Percentiles rank a stretch among this genome's conserved stretches.
phyloP scores from a whole-genome alignment of 305 asterid genomes.

The Fraxinus albicans region DNA sequence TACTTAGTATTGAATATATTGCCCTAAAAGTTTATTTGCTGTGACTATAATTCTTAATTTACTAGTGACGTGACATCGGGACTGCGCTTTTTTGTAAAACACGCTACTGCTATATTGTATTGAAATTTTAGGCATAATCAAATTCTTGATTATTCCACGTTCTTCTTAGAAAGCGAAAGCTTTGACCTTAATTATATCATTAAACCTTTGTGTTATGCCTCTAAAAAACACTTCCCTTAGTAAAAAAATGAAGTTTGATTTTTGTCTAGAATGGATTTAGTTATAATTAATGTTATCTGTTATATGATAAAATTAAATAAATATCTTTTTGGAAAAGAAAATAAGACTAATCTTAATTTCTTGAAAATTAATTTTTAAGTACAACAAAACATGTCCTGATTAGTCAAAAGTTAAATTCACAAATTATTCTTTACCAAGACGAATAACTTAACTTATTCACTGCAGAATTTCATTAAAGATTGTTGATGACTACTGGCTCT shows the following conservation, averaged over 20 bases:
- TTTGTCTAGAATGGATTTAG: neutral
- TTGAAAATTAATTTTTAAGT: neutral
- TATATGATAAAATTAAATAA: neutral
- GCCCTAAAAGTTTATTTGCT: slow-evolving; percentile 39
- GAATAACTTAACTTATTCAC: neutral
- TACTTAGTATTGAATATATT: neutral
- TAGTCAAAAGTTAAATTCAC: neutral
- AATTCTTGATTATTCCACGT: slow-evolving; percentile 13
- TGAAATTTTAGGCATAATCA: neutral
- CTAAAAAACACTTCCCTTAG: neutral
- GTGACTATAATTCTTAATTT: slow-evolving; percentile 36
- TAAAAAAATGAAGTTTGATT: neutral
- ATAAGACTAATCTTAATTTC: neutral
- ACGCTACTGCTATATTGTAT: slow-evolving; percentile 32
- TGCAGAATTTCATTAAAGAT: neutral
- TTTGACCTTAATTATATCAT: slow-evolving; percentile 27
- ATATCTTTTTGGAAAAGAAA: neutral
- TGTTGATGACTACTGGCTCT: neutral
- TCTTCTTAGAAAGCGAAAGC: slow-evolving; percentile 27
- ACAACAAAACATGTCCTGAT: neutral
- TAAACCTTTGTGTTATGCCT: neutral
- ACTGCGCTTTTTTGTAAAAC: slow-evolving; percentile 40
- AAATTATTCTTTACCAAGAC: neutral
- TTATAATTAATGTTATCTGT: too few species aligned
- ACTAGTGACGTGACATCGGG: slow-evolving; percentile 47